Conservation (phyloP, 208 protist species). For the Kentomonas sorsogonicus region DNA sequence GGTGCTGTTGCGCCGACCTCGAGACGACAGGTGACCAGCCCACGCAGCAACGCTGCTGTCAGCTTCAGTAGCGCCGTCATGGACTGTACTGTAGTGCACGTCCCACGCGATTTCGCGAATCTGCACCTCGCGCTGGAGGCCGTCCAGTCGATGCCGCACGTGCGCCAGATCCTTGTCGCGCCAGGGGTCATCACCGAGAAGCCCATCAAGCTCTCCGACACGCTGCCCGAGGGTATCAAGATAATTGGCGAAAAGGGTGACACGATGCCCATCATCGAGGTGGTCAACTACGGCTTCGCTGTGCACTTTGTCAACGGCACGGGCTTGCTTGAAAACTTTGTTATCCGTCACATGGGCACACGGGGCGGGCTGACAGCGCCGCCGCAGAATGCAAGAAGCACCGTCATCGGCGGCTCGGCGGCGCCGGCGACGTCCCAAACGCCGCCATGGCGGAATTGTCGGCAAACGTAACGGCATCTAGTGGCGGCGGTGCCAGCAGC, state of each 20-base stretch:
- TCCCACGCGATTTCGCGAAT: conserved; percentile 53
- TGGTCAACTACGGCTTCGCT: conserved; percentile 37
- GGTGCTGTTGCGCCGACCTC: too few species aligned
- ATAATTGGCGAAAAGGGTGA: conserved; percentile 66
- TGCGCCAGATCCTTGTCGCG: conserved; percentile 59
- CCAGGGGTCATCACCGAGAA: conserved; percentile 38
- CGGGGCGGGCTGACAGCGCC: conserved; percentile 13
- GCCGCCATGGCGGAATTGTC: not conserved
- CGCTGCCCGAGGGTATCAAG: conserved; percentile 55
- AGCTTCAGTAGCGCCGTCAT: conserved; percentile 14
- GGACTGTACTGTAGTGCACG: conserved; percentile 31
- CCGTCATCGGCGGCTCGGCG: too few species aligned
- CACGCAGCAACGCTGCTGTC: too few species aligned
- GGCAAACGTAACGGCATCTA: not conserved
- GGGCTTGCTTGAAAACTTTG: conserved; percentile 70
- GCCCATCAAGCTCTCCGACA: conserved; percentile 39
- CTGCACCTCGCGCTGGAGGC: conserved; percentile 36
- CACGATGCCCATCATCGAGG: conserved; percentile 65
- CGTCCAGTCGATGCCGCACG: conserved; percentile 39
- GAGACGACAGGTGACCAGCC: too few species aligned
- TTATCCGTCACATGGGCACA: conserved; percentile 56
- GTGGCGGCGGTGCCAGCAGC: not conserved
- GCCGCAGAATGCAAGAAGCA: not conserved
- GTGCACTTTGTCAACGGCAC: conserved; percentile 52
- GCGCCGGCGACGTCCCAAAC: too few species aligned